Percentiles rank a stretch among this genome's conserved stretches.
These are phyloP conservation scores for Byssochlamys sp. DNA, from an alignment of 2,329 filamentous ascomycete genomes.

Conservation along the genomic window DNA sequence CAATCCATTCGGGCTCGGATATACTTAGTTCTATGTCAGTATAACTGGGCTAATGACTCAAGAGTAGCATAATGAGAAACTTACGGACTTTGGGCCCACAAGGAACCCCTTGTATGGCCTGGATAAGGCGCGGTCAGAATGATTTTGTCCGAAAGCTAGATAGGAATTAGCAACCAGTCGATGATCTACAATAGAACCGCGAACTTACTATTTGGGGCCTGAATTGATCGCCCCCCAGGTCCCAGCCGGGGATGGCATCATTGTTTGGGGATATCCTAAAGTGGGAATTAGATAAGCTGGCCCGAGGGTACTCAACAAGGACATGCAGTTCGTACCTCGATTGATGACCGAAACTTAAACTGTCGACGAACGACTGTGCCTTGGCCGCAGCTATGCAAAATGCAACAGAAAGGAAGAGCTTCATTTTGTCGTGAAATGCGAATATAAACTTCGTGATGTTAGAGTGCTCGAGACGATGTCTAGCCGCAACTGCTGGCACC, in stretches of 20 bases:
- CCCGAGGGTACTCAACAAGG: neutral
- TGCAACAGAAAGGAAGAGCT: constrained; percentile 31
- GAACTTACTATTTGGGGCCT: constrained; percentile 42
- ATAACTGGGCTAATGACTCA: neutral
- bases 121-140: constrained; percentile 83
- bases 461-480: constrained; percentile 6
- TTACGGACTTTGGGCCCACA: constrained; percentile 62
- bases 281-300: neutral
- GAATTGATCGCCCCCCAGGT: constrained; percentile 46
- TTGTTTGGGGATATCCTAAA: constrained; percentile 51
- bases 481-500: neutral
- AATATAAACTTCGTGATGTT: constrained; percentile 1
- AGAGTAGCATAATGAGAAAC: constrained; percentile 8
- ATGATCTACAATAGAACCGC: constrained; percentile 1
- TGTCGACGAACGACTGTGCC: constrained; percentile 60
- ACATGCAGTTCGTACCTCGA: constrained; percentile 42
- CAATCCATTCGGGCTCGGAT: constrained; percentile 61
- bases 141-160: constrained; percentile 70
- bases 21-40: constrained; percentile 17
- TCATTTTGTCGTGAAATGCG: constrained; percentile 26
- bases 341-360: constrained; percentile 68
- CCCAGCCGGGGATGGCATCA: constrained; percentile 48
- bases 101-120: constrained; percentile 70
- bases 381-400: constrained; percentile 43
- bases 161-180: constrained; percentile 4